phyloP scores from a whole-genome alignment of 306 rosid genomes.

The Oemleria cerasiformis region DNA sequence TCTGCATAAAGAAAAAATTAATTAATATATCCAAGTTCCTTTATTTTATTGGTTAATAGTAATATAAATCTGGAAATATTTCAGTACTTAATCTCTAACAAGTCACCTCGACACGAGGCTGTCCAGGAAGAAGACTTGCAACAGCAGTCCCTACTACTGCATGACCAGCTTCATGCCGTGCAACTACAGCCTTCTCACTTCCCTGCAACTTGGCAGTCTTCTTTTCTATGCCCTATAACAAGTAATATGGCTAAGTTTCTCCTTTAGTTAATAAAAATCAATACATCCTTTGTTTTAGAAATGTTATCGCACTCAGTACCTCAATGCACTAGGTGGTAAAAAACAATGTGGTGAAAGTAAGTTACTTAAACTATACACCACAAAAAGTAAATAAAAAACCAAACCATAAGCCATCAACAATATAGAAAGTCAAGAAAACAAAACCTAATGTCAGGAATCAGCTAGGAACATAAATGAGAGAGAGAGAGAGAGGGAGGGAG shows the following conservation, averaged over 20 bases:
- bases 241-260: constrained; percentile 34
- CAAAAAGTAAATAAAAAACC: background rate
- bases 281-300: background rate
- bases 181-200: constrained; percentile 90
- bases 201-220: constrained; percentile 93
- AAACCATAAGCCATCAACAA: constrained; percentile 1
- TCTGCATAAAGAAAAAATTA: constrained; percentile 46
- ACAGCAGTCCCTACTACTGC: constrained; percentile 98
- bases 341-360: background rate
- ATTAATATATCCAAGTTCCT: background rate
- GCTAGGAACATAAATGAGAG: background rate
- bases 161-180: constrained; percentile 99
- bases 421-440: background rate
- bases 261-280: constrained; percentile 9
- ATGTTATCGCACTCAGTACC: background rate
- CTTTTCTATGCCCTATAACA: constrained; percentile 91
- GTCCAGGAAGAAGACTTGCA: constrained; percentile 89
- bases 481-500: background rate
- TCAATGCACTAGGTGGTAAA: background rate
- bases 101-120: constrained; percentile 91
- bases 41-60: background rate
- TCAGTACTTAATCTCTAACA: constrained; percentile 2
- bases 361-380: background rate
- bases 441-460: background rate
- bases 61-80: background rate